A percentile compares a stretch with the other conserved stretches of the same genome.
Evolutionary conservation across 2,329 filamentous ascomycete species (phyloP).

Genomic region (Pseudofabraea citricarpa): DNA sequence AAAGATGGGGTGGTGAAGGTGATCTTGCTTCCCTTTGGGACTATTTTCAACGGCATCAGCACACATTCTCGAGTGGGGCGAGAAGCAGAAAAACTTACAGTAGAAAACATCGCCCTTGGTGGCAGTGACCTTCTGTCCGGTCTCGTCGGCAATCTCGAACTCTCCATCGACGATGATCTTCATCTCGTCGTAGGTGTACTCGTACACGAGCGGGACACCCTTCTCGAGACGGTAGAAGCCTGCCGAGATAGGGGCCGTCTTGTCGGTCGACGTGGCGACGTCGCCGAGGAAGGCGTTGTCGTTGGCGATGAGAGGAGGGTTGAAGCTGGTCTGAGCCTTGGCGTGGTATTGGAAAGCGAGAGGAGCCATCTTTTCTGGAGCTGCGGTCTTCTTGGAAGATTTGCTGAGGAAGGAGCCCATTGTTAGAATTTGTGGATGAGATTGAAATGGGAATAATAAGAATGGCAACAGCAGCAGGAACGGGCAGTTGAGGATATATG

Average conservation of each 20-base stretch:
- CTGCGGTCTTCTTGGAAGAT: constrained; percentile 4
- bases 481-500: background rate
- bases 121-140: constrained; percentile 51
- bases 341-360: constrained; percentile 37
- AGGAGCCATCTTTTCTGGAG: constrained; percentile 16
- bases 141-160: constrained; percentile 56
- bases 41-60: constrained; percentile 6
- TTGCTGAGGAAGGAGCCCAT: constrained; percentile 28
- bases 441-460: background rate
- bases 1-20: constrained; percentile 28
- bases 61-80: background rate
- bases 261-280: constrained; percentile 39
- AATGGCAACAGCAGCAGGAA: background rate
- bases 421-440: constrained; percentile 14
- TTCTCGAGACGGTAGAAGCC: constrained; percentile 61
- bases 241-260: constrained; percentile 48
- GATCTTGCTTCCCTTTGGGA: constrained; percentile 29
- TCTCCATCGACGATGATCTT: constrained; percentile 62
- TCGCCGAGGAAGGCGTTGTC: constrained; percentile 60
- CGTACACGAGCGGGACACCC: constrained; percentile 57
- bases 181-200: constrained; percentile 62
- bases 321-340: constrained; percentile 49
- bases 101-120: constrained; percentile 58
- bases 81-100: constrained; percentile 28
- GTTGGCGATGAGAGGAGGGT: constrained; percentile 57